These are phyloP conservation scores for Arachis monticola DNA, from an alignment of 331 rosid species.

Conservation along the genomic window DNA sequence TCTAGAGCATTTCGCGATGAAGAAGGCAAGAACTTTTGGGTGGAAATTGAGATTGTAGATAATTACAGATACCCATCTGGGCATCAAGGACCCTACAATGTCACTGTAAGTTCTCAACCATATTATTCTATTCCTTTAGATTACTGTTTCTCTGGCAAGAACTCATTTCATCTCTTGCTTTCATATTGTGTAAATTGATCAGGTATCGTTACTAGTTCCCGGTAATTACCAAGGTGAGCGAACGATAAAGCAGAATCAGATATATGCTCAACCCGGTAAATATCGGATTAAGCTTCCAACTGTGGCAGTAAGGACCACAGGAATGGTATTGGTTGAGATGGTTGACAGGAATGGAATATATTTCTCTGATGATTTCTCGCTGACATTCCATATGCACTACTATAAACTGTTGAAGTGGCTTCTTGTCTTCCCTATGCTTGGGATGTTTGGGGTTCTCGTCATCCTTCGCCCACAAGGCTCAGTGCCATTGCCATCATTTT, in stretches of 20 bases:
- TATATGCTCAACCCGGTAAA: conserved; percentile 71
- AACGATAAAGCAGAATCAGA: conserved; percentile 69
- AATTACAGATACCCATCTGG: conserved; percentile 86
- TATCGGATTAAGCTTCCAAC: conserved; percentile 86
- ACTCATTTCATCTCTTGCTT: conserved; percentile 1
- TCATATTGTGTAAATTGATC: conserved; percentile 41
- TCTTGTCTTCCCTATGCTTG: conserved; percentile 93
- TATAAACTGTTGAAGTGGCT: conserved; percentile 95
- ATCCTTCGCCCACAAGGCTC: conserved; percentile 93
- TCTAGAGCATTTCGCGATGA: conserved; percentile 96
- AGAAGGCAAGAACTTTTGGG: conserved; percentile 96
- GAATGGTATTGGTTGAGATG: conserved; percentile 95
- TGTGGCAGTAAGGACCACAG: conserved; percentile 81
- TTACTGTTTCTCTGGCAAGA: not conserved
- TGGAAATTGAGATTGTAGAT: conserved; percentile 88
- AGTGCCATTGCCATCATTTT: conserved; percentile 91
- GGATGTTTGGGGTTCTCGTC: conserved; percentile 88
- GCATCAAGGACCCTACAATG: conserved; percentile 87
- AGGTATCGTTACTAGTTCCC: conserved; percentile 91
- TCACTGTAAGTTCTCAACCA: conserved; percentile 63
- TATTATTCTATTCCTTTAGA: conserved; percentile 5
- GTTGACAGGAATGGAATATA: conserved; percentile 92
- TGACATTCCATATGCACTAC: conserved; percentile 97
- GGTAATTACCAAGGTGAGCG: conserved; percentile 99
- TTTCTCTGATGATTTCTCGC: conserved; percentile 94